Evolutionary conservation across 495 filamentous ascomycete species (phyloP).

Genomic region (Cercophora samala): DNA sequence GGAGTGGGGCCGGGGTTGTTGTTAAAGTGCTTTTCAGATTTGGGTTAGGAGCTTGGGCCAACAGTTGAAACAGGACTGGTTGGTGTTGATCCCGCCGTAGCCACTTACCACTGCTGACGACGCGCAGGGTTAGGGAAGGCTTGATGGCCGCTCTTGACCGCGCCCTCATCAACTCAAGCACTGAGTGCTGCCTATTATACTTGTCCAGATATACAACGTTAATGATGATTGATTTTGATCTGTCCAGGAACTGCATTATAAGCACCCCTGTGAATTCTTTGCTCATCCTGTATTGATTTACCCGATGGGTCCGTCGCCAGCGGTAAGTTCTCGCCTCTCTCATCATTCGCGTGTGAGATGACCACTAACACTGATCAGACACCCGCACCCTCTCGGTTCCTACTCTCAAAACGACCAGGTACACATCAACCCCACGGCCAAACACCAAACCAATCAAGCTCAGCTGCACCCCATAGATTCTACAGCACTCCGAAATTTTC

Average conservation of each 20-base stretch:
- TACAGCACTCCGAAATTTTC: constrained; percentile 42
- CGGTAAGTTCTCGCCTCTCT: constrained; percentile 12
- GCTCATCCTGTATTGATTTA: background rate
- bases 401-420: constrained; percentile 34
- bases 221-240: background rate
- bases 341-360: background rate
- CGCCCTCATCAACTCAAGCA: background rate
- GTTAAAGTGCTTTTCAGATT: background rate
- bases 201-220: background rate
- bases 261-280: background rate
- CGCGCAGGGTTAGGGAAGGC: background rate
- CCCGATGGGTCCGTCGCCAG: constrained; percentile 15
- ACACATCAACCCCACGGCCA: constrained; percentile 33
- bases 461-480: constrained; percentile 35
- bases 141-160: background rate
- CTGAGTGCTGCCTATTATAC: background rate
- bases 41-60: background rate
- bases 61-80: background rate
- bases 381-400: constrained; percentile 42
- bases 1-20: background rate
- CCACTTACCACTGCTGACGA: background rate
- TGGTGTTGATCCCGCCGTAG: background rate
- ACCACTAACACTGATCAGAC: constrained; percentile 29
- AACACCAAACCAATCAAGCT: constrained; percentile 30
- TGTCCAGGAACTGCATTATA: background rate